Conservation (phyloP, 2,329 filamentous ascomycete genomes). For the Phaeoacremonium minimum region DNA sequence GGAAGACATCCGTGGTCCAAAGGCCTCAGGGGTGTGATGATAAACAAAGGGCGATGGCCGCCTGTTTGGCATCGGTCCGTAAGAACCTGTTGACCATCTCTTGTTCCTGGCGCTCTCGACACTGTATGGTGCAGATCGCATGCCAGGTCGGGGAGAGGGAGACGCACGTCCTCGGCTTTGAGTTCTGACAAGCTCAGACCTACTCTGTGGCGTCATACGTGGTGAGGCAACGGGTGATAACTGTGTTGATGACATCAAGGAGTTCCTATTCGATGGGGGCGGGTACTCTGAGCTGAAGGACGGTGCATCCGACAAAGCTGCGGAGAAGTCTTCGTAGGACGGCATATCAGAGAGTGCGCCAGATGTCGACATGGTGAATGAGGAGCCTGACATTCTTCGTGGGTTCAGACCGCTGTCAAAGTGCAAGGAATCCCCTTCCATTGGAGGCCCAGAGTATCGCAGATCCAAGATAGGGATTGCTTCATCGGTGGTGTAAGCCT, state of each 20-base stretch:
- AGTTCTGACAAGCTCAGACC: slow-evolving; percentile 57
- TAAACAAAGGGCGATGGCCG: slow-evolving; percentile 60
- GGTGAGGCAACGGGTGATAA: slow-evolving; percentile 71
- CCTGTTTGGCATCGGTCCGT: slow-evolving; percentile 51
- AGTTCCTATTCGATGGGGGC: slow-evolving; percentile 62
- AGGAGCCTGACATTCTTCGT: slow-evolving; percentile 67
- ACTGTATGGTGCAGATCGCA: slow-evolving; percentile 67
- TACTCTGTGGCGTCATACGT: slow-evolving; percentile 56
- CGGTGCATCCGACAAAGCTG: slow-evolving; percentile 61
- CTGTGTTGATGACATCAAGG: slow-evolving; percentile 66
- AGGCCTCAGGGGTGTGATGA: slow-evolving; percentile 56
- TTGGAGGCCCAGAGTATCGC: slow-evolving; percentile 40
- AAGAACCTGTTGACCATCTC: slow-evolving; percentile 75
- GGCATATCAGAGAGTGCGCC: slow-evolving; percentile 63
- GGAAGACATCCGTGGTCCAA: slow-evolving; percentile 51
- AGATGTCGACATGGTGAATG: slow-evolving; percentile 67
- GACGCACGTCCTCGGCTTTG: slow-evolving; percentile 68
- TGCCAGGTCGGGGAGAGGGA: slow-evolving; percentile 63
- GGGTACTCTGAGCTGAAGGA: slow-evolving; percentile 66
- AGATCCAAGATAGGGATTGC: slow-evolving; percentile 59
- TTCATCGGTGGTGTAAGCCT: slow-evolving; percentile 60
- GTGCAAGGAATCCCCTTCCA: slow-evolving; percentile 46
- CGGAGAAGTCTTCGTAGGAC: slow-evolving; percentile 67
- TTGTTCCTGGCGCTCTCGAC: slow-evolving; percentile 65
- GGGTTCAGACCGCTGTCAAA: slow-evolving; percentile 50